These are phyloP conservation scores for Gossypium australe DNA, from an alignment of 345 rosid genomes.

Conservation along the genomic window DNA sequence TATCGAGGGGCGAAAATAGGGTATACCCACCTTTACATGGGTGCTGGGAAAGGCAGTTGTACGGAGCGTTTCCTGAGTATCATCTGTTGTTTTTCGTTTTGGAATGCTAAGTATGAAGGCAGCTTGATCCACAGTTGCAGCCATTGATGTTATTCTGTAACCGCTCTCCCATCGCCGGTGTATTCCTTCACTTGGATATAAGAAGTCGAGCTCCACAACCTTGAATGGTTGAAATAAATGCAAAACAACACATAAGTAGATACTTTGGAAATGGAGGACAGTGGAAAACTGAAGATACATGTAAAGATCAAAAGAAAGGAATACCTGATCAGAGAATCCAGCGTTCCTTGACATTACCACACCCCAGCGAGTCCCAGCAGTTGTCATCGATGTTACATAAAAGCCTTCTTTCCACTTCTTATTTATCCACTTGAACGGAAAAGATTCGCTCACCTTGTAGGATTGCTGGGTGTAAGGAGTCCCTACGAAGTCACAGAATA, in stretches of 20 bases:
- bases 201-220: conserved; percentile 96
- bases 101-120: conserved; percentile 88
- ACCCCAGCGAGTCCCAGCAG: conserved; percentile 91
- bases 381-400: conserved; percentile 95
- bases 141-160: conserved; percentile 90
- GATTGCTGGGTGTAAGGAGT: conserved; percentile 95
- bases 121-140: conserved; percentile 89
- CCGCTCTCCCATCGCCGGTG: conserved; percentile 92
- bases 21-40: conserved; percentile 75
- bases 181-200: conserved; percentile 94
- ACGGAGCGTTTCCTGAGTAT: conserved; percentile 93
- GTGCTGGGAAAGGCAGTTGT: conserved; percentile 95
- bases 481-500: conserved; percentile 40
- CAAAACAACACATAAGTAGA: conserved; percentile 3
- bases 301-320: neutral
- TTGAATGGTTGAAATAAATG: conserved; percentile 23
- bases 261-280: neutral
- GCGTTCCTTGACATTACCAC: conserved; percentile 95
- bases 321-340: conserved; percentile 84
- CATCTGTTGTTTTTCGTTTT: conserved; percentile 74
- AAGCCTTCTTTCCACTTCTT: conserved; percentile 99
- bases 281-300: neutral
- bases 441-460: conserved; percentile 95
- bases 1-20: neutral
- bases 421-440: conserved; percentile 97